Percentiles rank a stretch among this genome's conserved stretches.
phyloP scores from a whole-genome alignment of 306 rosid species.

The Cucurbita argyrosperma region DNA sequence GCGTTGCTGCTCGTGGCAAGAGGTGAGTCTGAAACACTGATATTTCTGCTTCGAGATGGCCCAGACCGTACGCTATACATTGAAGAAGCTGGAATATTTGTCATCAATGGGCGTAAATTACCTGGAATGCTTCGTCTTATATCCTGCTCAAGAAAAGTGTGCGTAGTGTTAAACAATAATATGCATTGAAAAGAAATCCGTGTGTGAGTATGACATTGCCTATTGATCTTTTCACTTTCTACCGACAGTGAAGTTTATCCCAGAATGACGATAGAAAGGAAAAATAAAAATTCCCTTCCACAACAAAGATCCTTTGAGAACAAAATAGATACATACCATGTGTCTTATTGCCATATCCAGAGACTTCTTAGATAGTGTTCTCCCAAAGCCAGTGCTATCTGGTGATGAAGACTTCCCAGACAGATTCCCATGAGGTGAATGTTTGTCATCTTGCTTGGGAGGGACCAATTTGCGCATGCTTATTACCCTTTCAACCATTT shows the following conservation, averaged over 20 bases:
- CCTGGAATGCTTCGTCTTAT: slow-evolving; percentile 85
- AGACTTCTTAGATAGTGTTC: slow-evolving; percentile 91
- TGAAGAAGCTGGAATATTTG: slow-evolving; percentile 93
- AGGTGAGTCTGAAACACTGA: slow-evolving; percentile 80
- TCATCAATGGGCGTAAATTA: slow-evolving; percentile 77
- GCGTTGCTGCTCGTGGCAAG: slow-evolving; percentile 92
- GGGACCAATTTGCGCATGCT: slow-evolving; percentile 86
- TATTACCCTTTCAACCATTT: slow-evolving; percentile 90
- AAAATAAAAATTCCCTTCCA: background rate
- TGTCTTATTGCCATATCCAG: slow-evolving; percentile 97
- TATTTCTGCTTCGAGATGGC: slow-evolving; percentile 61
- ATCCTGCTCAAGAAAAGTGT: slow-evolving; percentile 34
- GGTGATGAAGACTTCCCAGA: slow-evolving; percentile 80
- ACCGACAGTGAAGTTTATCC: background rate
- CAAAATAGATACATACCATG: slow-evolving; percentile 42
- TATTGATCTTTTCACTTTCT: background rate
- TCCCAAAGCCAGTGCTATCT: slow-evolving; percentile 81
- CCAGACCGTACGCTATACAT: slow-evolving; percentile 92
- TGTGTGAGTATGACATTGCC: background rate
- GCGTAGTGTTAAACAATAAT: background rate
- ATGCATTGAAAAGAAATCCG: background rate
- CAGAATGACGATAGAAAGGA: background rate
- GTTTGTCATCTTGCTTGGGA: slow-evolving; percentile 71
- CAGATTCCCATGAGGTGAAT: slow-evolving; percentile 59
- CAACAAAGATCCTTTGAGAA: background rate